phyloP scores from a whole-genome alignment of 495 filamentous ascomycete species.

The Bombardia bombarda region DNA sequence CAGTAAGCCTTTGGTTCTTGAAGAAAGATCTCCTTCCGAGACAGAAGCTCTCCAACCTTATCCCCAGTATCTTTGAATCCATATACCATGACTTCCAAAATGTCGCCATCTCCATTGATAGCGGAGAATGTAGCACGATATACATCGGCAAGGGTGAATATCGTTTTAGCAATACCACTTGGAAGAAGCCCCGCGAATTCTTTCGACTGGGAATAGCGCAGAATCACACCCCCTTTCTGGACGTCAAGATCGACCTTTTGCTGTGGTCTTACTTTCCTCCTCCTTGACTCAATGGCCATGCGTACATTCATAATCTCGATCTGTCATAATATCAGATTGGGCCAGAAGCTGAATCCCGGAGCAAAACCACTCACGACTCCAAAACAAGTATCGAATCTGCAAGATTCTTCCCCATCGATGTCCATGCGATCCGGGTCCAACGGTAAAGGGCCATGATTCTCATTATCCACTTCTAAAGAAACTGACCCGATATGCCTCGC shows the following conservation, averaged over 20 bases:
- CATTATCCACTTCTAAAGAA: too few species aligned
- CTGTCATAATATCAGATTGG: too few species aligned
- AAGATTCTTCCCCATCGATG: too few species aligned
- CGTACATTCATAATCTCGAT: too few species aligned
- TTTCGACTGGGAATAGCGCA: not conserved
- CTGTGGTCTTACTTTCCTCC: too few species aligned
- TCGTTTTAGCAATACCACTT: not conserved
- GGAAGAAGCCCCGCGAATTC: not conserved
- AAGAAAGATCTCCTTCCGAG: not conserved
- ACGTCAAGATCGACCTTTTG: not conserved
- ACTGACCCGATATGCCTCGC: too few species aligned
- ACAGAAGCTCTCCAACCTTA: not conserved
- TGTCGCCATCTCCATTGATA: not conserved
- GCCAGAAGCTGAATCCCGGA: too few species aligned
- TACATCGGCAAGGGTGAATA: not conserved
- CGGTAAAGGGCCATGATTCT: too few species aligned
- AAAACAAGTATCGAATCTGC: not conserved
- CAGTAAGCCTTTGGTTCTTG: not conserved
- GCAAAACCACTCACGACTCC: not conserved
- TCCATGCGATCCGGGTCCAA: too few species aligned
- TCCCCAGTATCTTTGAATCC: not conserved
- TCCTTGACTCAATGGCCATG: too few species aligned
- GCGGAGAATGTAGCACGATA: not conserved
- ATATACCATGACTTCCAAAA: not conserved
- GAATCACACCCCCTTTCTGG: not conserved